A percentile compares a stretch with the other conserved stretches of the same genome.
phyloP scores from a whole-genome alignment of 2,329 filamentous ascomycete genomes.

The Aspergillus viridinutans region DNA sequence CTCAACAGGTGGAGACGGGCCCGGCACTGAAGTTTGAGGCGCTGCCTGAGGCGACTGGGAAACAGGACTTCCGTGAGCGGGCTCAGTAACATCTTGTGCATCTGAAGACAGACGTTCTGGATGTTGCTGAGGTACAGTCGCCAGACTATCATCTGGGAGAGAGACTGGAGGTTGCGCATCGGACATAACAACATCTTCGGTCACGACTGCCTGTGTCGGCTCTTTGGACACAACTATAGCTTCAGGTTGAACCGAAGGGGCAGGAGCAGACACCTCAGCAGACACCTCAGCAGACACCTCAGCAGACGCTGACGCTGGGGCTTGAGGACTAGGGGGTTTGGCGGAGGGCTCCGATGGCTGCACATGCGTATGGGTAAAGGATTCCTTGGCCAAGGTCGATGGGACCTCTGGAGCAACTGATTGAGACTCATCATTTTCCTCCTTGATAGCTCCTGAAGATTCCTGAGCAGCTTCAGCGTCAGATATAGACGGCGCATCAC shows the following conservation, averaged over 20 bases:
- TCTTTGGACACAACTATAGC: background rate
- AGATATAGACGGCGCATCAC: constrained; percentile 8
- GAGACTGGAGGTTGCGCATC: constrained; percentile 6
- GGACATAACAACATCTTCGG: constrained; percentile 17
- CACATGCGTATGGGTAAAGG: background rate
- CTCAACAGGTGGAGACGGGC: background rate
- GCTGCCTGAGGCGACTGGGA: constrained; percentile 4
- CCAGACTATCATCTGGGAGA: background rate
- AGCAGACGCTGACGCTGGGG: background rate
- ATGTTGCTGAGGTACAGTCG: constrained; percentile 3
- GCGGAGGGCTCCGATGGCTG: background rate
- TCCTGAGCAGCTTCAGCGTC: constrained; percentile 3
- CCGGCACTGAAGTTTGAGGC: background rate
- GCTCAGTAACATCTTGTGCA: background rate
- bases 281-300: background rate
- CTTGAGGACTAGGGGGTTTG: constrained; percentile 1
- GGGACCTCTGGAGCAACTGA: background rate
- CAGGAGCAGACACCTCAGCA: background rate
- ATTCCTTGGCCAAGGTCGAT: constrained; percentile 1
- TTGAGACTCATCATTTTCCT: constrained; percentile 1
- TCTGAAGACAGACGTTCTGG: background rate
- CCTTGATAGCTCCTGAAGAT: constrained; percentile 6
- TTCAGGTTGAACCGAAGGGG: background rate
- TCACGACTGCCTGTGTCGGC: background rate
- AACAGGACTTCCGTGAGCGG: background rate